Evolutionary conservation across 2,329 filamentous ascomycete genomes (phyloP).

Genomic region (Tetracladium maxilliforme): DNA sequence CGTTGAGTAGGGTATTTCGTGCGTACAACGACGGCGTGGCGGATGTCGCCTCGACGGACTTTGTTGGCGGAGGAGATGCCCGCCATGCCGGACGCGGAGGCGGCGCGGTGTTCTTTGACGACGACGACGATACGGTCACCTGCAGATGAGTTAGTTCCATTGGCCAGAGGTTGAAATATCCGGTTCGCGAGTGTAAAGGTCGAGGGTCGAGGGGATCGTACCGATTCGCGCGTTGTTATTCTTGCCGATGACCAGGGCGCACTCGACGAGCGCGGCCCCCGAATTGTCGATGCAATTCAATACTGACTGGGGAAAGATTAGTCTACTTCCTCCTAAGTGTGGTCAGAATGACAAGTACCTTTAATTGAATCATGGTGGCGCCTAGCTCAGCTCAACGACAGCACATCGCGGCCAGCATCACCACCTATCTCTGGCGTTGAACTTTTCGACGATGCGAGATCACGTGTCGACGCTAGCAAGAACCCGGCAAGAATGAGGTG

Average conservation of each 20-base stretch:
- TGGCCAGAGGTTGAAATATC: constrained; percentile 1
- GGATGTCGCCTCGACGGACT: constrained; percentile 89
- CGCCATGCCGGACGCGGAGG: constrained; percentile 54
- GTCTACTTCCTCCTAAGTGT: background rate
- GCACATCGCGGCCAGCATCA: too few species aligned
- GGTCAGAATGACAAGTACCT: constrained; percentile 30
- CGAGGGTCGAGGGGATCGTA: constrained; percentile 26
- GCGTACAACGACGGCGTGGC: constrained; percentile 89
- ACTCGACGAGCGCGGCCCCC: constrained; percentile 92
- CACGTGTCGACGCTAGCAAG: too few species aligned
- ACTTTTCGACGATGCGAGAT: too few species aligned
- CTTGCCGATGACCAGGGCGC: constrained; percentile 81
- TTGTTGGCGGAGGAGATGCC: constrained; percentile 69
- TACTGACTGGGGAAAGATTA: constrained; percentile 51
- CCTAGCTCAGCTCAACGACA: too few species aligned
- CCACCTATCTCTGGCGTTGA: too few species aligned
- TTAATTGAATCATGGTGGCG: constrained; percentile 79
- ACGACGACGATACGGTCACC: constrained; percentile 96
- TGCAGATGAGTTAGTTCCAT: constrained; percentile 19
- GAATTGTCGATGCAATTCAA: constrained; percentile 99
- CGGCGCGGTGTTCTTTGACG: constrained; percentile 84
- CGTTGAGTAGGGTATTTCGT: constrained; percentile 79
- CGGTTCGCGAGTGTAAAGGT: constrained; percentile 1
- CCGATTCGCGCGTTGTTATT: constrained; percentile 81
- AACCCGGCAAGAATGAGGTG: too few species aligned